These are phyloP conservation scores for Ogataea siamensis DNA, from an alignment of 805 yeast species.

Conservation along the genomic window DNA sequence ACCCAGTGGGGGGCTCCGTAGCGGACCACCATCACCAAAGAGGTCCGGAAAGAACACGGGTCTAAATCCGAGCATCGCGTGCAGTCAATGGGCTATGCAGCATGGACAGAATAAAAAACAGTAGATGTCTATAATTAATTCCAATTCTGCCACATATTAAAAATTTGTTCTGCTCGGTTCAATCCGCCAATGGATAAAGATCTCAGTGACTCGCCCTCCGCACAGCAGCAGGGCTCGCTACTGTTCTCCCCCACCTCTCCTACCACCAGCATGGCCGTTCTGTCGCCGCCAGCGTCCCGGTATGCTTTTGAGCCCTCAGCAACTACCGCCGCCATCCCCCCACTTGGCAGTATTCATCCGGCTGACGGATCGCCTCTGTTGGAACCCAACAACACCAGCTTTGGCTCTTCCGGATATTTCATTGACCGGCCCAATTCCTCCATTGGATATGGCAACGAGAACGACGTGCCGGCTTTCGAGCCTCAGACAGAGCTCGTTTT, in stretches of 20 bases:
- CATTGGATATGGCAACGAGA: constrained; percentile 18
- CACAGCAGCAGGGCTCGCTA: constrained; percentile 17
- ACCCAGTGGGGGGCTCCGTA: background rate
- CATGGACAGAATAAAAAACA: too few species aligned
- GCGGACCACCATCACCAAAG: background rate
- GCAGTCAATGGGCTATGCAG: too few species aligned
- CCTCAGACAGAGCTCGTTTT: constrained; percentile 30
- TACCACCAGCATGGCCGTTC: constrained; percentile 36
- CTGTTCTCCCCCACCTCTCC: constrained; percentile 26
- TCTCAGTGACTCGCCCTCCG: constrained; percentile 19
- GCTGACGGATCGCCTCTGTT: constrained; percentile 20
- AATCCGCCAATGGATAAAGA: constrained; percentile 15
- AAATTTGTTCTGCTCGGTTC: constrained; percentile 10
- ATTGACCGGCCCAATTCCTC: constrained; percentile 19
- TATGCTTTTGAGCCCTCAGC: constrained; percentile 33
- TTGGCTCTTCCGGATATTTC: constrained; percentile 13
- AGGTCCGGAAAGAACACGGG: too few species aligned
- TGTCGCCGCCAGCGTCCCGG: constrained; percentile 41
- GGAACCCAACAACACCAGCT: constrained; percentile 14
- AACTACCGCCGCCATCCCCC: constrained; percentile 26
- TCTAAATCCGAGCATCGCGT: too few species aligned
- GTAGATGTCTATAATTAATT: constrained; percentile 1
- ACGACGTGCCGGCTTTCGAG: constrained; percentile 35
- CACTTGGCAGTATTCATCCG: constrained; percentile 19
- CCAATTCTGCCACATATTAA: constrained; percentile 14